These are phyloP conservation scores for Darksidea phi DNA, from an alignment of 495 filamentous ascomycete genomes.

Conservation along the genomic window DNA sequence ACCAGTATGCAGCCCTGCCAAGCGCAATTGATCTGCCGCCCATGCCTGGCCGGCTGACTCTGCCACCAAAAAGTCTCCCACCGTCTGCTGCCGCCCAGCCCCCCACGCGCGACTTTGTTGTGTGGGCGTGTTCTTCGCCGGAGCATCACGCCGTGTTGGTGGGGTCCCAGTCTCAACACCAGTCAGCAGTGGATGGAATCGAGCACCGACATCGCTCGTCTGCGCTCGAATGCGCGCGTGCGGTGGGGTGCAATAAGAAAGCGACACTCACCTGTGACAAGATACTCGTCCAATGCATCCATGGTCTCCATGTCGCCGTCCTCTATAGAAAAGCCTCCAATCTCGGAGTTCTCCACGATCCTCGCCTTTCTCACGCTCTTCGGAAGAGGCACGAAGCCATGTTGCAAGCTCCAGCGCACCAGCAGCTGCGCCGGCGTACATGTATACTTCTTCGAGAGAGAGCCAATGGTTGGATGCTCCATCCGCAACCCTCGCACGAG, in stretches of 20 bases:
- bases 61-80: constrained; percentile 4
- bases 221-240: constrained; percentile 4
- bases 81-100: background rate
- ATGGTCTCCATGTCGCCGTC: constrained; percentile 62
- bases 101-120: constrained; percentile 16
- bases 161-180: constrained; percentile 40
- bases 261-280: constrained; percentile 58
- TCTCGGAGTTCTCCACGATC: constrained; percentile 62
- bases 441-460: constrained; percentile 56
- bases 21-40: constrained; percentile 9
- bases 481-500: constrained; percentile 59
- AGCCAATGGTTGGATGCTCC: constrained; percentile 51
- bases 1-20: constrained; percentile 25
- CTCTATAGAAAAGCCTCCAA: constrained; percentile 65
- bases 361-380: constrained; percentile 66
- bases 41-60: constrained; percentile 9
- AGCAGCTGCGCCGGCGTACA: constrained; percentile 63
- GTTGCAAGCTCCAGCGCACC: constrained; percentile 68
- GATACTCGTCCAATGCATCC: constrained; percentile 66
- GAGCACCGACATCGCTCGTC: background rate
- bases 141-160: constrained; percentile 33
- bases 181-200: constrained; percentile 2
- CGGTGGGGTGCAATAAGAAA: background rate
- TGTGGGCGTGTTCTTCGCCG: background rate
- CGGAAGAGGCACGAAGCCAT: constrained; percentile 70